A percentile compares a stretch with the other conserved stretches of the same genome.
phyloP scores from a whole-genome alignment of 345 rosid species.

The Eucalyptus lansdowneana region DNA sequence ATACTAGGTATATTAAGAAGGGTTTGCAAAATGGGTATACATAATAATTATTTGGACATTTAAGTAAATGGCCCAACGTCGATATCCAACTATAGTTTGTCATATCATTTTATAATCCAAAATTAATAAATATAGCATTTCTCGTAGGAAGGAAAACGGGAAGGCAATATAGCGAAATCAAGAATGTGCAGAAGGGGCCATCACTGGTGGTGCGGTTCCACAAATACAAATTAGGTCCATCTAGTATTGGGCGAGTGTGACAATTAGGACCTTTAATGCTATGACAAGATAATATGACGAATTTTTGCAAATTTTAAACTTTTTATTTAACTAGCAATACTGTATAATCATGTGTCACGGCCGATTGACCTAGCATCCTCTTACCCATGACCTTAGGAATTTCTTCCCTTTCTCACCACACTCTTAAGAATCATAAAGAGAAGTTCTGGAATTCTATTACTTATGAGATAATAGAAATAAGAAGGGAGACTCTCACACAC shows the following conservation, averaged over 20 bases:
- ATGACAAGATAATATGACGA: not conserved
- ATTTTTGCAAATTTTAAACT: not conserved
- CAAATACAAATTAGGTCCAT: not conserved
- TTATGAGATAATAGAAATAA: not conserved
- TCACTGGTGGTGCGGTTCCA: not conserved
- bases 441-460: not conserved
- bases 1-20: not conserved
- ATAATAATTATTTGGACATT: not conserved
- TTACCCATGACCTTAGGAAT: fast-evolving
- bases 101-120: not conserved
- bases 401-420: not conserved
- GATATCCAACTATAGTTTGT: not conserved
- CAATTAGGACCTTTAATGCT: not conserved
- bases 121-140: not conserved
- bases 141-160: not conserved
- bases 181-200: not conserved
- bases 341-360: not conserved
- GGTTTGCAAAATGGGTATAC: not conserved
- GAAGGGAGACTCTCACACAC: fast-evolving
- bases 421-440: not conserved
- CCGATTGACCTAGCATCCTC: fast-evolving
- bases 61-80: not conserved
- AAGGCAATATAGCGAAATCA: not conserved
- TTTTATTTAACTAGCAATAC: fast-evolving
- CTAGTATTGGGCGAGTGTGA: not conserved